These are phyloP conservation scores for Phytophthora rubi DNA, from an alignment of 352 stramenopile species.

Conservation along the genomic window DNA sequence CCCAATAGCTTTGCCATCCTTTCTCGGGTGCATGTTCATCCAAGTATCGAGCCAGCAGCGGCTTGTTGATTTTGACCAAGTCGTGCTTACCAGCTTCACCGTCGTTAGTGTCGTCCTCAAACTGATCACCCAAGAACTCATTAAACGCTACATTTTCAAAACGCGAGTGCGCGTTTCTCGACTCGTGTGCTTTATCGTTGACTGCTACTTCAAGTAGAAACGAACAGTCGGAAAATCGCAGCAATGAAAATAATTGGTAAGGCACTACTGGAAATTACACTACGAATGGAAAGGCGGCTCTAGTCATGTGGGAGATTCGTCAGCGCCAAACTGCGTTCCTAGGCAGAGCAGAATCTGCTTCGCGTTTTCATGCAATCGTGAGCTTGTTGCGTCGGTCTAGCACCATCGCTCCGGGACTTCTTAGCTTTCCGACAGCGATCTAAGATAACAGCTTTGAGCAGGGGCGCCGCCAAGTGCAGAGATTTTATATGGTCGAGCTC, in stretches of 20 bases:
- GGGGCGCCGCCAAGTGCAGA: constrained; percentile 10
- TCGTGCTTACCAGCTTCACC: background rate
- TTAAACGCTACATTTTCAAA: constrained; percentile 30
- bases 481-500: constrained; percentile 1
- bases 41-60: constrained; percentile 20
- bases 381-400: background rate
- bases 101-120: constrained; percentile 25
- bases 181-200: constrained; percentile 41
- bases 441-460: background rate
- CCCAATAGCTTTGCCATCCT: background rate
- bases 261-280: constrained; percentile 34
- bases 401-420: background rate
- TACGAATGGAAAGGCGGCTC: constrained; percentile 27
- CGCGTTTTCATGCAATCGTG: background rate
- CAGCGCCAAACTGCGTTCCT: constrained; percentile 5
- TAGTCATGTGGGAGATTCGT: constrained; percentile 25
- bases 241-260: constrained; percentile 27
- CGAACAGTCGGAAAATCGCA: constrained; percentile 17
- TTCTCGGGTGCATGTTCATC: constrained; percentile 18
- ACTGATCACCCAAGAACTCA: constrained; percentile 32
- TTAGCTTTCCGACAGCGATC: no score
- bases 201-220: constrained; percentile 36
- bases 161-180: constrained; percentile 29
- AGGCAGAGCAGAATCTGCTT: background rate
- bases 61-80: constrained; percentile 1